A percentile compares a stretch with the other conserved stretches of the same genome.
Conservation (phyloP, 129 eudicot species). For the Arctium minus region DNA sequence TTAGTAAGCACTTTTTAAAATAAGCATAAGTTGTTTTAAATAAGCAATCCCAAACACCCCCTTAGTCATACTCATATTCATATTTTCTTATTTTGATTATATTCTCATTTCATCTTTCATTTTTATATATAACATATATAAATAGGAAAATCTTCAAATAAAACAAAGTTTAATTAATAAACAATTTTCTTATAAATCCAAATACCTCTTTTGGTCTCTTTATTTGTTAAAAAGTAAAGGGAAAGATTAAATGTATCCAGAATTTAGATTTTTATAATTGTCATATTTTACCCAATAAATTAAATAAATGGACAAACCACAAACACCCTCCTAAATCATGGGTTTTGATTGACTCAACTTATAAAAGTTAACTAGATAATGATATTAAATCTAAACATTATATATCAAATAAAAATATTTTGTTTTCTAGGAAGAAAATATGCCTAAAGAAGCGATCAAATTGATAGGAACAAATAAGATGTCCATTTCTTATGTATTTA, state of each 20-base stretch:
- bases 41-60: no score
- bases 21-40: no score
- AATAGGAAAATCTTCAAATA: no score
- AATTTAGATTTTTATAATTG: not conserved
- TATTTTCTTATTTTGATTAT: no score
- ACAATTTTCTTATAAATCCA: not conserved
- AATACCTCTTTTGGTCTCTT: not conserved
- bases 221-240: not conserved
- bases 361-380: not conserved
- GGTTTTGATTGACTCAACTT: not conserved
- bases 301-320: not conserved
- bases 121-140: no score
- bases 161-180: not conserved
- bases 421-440: not conserved
- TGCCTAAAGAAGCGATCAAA: not conserved
- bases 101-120: no score
- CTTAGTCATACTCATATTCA: no score
- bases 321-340: not conserved
- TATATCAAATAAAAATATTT: not conserved
- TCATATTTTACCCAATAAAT: not conserved
- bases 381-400: not conserved
- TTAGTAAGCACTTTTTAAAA: no score
- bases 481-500: not conserved
- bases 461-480: not conserved
- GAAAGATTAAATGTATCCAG: not conserved